Base-by-base conservation (phyloP, 2,329 filamentous ascomycete genomes). In the Diaporthe eres region DNA sequence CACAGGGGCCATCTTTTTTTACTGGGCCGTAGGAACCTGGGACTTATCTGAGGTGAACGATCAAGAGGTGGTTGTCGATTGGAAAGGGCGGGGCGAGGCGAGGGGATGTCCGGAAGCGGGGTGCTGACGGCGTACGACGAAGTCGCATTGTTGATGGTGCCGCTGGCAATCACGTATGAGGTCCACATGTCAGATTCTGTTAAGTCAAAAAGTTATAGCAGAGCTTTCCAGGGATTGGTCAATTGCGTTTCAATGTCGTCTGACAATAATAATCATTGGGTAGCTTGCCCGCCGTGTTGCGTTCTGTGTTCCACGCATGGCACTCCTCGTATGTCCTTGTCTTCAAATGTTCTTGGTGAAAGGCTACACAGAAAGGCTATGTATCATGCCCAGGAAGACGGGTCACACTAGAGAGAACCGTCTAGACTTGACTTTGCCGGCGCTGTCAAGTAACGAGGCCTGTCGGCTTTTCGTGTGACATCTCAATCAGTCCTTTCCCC, bases 81-180 rank as follows among this genome's bases (percentile, higher is more conserved):
- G 31, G 7, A 47, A 15, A 39, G 12, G 28, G 31, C 22, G 47
- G 44, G 6, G 28, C 39, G 39, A 34, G 34, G 34, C 34, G 34
- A 65, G 63, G 19, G 19, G 12, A 37, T 68, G 63, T 53, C 22
- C 63, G 47, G 51, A 68, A 68, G 44, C 63, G 63, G 63, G 63
- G 63, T 68, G 63, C 63, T 68, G 63, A 68, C 63, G 25, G 31
- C 2, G 31, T 8, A 17, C 8, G 13, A n/a, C 10, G 9, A 67
- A 37, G 28, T 22, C n/a, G 28, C 22, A 25, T 37, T 4, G n/a
- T 31, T 67, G 28, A 37, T 2, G 8, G 12, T 53, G 44, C 28
- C 19, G 28, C 28, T n/a, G 19, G 9, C 19, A 67, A 13, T 37
- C 9, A 42, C 9, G 34, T 12, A n/a, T 37, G 12, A 34, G 17